Base-by-base conservation (phyloP, 306 rosid species). In the Acacia crassicarpa region DNA sequence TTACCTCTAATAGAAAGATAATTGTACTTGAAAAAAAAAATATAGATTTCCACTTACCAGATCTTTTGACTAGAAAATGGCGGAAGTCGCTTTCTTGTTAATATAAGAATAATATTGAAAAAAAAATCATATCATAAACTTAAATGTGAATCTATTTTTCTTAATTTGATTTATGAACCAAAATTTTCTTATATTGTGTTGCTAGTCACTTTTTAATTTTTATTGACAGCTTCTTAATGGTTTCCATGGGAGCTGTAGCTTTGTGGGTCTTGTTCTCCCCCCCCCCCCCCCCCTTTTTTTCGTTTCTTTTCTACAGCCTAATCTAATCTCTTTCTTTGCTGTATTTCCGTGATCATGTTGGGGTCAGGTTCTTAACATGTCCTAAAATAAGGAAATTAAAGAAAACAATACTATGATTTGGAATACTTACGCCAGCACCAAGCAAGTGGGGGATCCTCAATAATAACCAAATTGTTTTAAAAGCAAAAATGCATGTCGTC, bases 391-490 rank as follows among this genome's bases (percentile, higher is more conserved):
- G 19, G 35, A 62, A 38, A 62, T 13, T 27, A 25, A 65, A 32
- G 22, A 30, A 65, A 33, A 33, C 19, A 65, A 32, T 9, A 22
- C 6, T 9, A n/a, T 65, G 43, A 61, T 72, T 78, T 20, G 70
- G 27, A 11, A 40, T 51, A 75, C 19, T 72, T 51, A 58, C 62
- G 77, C 67, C 81, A 82, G 88, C 86, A 43, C 19, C 41, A 38
- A 62, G 84, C 85, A 63, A 81, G 86, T 80, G 84, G 91, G 87
- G 67, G 35, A 25, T 61, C 13, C 67, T 23, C 35, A 61, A 78
- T 83, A 69, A 41, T 40, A 20, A 41, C 10, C 13, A 45, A 20
- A 43, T 23, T 25, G 17, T 61, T 13, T 61, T 1, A 23, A 80
- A 89, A 83, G 83, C 83, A 35, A 66, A 41, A 66, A 72, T 75